Conservation (phyloP, 495 filamentous ascomycete species). For the Penicillium macrosclerotiorum region DNA sequence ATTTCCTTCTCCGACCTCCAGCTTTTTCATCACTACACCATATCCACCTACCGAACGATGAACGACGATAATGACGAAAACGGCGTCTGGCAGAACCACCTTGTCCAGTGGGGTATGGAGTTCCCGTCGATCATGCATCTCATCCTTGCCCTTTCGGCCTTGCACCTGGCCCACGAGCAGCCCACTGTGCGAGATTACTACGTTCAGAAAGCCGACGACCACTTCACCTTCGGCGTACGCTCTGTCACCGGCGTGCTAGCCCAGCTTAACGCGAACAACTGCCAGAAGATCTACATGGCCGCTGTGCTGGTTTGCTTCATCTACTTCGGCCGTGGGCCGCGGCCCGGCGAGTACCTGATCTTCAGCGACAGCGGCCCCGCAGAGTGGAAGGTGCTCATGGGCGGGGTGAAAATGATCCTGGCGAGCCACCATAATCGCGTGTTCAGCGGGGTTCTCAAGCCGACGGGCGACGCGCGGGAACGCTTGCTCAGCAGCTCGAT, state of each 20-base stretch:
- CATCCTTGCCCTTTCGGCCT: conserved; percentile 41
- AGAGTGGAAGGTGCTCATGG: conserved; percentile 46
- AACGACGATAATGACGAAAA: conserved; percentile 17
- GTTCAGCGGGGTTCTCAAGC: conserved; percentile 29
- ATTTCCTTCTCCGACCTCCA: conserved; percentile 34
- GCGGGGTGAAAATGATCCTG: conserved; percentile 40
- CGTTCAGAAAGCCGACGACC: conserved; percentile 37
- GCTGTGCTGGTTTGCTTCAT: conserved; percentile 45
- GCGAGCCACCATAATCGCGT: conserved; percentile 17
- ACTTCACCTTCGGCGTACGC: conserved; percentile 46
- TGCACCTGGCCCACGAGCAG: conserved; percentile 40
- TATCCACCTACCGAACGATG: conserved; percentile 33
- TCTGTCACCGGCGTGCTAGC: conserved; percentile 39
- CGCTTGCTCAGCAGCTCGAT: conserved; percentile 8
- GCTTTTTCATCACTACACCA: conserved; percentile 40
- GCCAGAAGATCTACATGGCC: conserved; percentile 46
- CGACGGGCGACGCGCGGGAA: conserved; percentile 2
- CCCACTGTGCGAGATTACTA: conserved; percentile 29
- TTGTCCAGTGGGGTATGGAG: conserved; percentile 41
- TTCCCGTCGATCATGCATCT: conserved; percentile 48
- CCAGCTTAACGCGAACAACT: conserved; percentile 36
- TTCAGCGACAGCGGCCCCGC: conserved; percentile 37
- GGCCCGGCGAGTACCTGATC: conserved; percentile 40
- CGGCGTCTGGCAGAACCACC: conserved; percentile 36
- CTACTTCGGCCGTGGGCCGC: conserved; percentile 45